phyloP scores from a whole-genome alignment of 371 early-diverging fungal genomes.

The Mortierella sp. region DNA sequence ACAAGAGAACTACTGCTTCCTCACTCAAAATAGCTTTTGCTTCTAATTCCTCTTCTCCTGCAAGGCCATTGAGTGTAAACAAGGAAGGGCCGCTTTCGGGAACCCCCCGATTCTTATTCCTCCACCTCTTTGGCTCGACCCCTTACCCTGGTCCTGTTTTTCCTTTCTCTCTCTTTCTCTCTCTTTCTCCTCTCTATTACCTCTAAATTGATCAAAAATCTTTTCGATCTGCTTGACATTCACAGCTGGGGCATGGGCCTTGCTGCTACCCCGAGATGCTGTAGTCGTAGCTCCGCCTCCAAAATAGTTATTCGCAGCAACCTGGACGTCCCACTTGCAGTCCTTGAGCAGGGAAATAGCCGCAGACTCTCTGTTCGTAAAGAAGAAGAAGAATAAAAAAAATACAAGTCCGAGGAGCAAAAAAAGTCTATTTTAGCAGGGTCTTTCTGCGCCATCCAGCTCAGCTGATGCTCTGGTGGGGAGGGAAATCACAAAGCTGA shows the following conservation, averaged over 20 bases:
- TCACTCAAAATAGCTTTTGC: no score
- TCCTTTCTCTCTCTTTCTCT: no score
- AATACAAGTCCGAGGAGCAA: no score
- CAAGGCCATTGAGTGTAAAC: no score
- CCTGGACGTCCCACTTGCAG: slow-evolving; percentile 72
- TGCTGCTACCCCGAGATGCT: slow-evolving; percentile 16
- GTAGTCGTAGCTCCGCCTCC: slow-evolving; percentile 35
- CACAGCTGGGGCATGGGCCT: slow-evolving; percentile 1
- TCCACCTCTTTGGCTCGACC: no score
- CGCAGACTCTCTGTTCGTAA: slow-evolving; percentile 60
- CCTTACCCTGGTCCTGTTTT: no score
- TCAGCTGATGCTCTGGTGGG: not conserved
- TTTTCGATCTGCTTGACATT: slow-evolving; percentile 47
- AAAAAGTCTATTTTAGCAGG: not conserved
- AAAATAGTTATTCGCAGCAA: slow-evolving; percentile 73
- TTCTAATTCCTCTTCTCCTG: no score
- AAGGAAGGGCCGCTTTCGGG: no score
- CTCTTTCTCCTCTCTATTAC: slow-evolving; percentile 42
- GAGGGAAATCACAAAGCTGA: not conserved
- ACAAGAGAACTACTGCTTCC: no score
- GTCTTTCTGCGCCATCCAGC: not conserved
- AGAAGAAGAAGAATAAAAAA: not conserved
- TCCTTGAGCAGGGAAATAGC: slow-evolving; percentile 64
- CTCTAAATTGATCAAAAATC: slow-evolving; percentile 79
- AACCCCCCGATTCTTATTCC: no score